Evolutionary conservation across 169 alveolate genomes (phyloP).

Genomic region (Cryptosporidium ubiquitum): DNA sequence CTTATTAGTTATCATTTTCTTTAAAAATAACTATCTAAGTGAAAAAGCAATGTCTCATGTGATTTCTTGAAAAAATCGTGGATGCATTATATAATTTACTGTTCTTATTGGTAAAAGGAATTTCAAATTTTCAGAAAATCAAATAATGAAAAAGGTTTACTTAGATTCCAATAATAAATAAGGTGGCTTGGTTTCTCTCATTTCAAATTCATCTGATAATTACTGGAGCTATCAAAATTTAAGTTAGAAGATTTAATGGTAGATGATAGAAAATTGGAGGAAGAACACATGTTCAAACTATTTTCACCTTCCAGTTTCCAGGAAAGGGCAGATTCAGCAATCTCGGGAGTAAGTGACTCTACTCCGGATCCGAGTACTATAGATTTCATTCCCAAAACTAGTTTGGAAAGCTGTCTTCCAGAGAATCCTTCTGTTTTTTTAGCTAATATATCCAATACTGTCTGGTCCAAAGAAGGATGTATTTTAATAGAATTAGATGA

Average conservation of each 20-base stretch:
- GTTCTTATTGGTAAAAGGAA: no score
- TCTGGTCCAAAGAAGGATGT: constrained; percentile 84
- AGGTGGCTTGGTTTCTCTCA: not conserved
- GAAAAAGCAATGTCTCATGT: not conserved
- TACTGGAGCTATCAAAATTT: not conserved
- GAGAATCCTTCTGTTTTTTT: constrained; percentile 92
- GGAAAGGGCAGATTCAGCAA: constrained; percentile 83
- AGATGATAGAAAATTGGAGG: not conserved
- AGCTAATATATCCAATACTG: constrained; percentile 84
- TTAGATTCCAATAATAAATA: no score
- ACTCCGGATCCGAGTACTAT: constrained; percentile 85
- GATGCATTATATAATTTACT: not conserved
- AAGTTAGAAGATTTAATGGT: not conserved
- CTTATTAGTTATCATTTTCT: no score
- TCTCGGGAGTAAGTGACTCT: constrained; percentile 79
- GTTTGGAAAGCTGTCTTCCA: constrained; percentile 94
- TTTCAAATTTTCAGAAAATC: no score
- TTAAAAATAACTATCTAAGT: no score
- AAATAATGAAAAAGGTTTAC: no score
- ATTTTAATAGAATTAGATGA: constrained; percentile 50
- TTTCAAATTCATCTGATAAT: no score
- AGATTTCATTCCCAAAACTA: constrained; percentile 83
- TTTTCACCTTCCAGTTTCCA: constrained; percentile 78
- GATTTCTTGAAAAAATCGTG: not conserved
- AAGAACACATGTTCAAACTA: not conserved